Evolutionary conservation across 2,329 filamentous ascomycete species (phyloP), one percentile per base, ranked within the genome.

Genomic region (Pyricularia pennisetigena): DNA sequence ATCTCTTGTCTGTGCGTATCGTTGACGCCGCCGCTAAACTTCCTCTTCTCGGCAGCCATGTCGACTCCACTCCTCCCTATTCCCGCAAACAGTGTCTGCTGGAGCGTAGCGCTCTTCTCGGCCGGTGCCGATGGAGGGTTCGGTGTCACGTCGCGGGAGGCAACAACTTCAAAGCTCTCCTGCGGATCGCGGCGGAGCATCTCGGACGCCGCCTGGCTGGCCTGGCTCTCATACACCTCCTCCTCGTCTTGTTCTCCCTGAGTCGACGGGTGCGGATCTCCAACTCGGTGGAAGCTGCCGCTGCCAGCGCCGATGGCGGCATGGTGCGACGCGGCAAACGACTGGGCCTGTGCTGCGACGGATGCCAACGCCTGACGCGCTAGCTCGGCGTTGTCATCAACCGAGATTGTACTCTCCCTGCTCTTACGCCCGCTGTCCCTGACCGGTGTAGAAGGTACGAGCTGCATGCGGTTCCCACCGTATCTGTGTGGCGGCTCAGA

Each of bases 391-490:
- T 84, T 85, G 69, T 88, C 85, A 62, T 84, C 84, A 24, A 86
- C 89, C 0, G 92, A 95, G 65, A 95, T 93, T 1, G 92, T 96
- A 79, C 91, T 94, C 76, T 96, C 93, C 69, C 92, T 88, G 76
- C 92, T 93, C 77, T 88, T 88, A 67, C 86, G 86, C 54, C 86
- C 83, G 2, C 65, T 81, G 80, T 24, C 81, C 79, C 49, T 76
- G 8, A 72, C 76, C 1, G 83, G 81, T 0, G 82, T 83, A n/a
- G 79, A 80, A 6, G 82, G 79, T 2, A 78, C 74, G 68, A 79
- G 79, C n/a, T 80, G 79, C 65, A 74, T 71, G 28, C 65, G 32
- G 32, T 57, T 67, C 10, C 26, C 35, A 23, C 20, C 20, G 69
- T 81, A 79, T 61, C 82, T 81, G 24, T 83, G 82, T 3, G 80